Percentiles rank a stretch among this genome's conserved stretches.
These are phyloP conservation scores for Chondrostereum purpureum DNA, from an alignment of 1,284 basidiomycete species.

Conservation along the genomic window DNA sequence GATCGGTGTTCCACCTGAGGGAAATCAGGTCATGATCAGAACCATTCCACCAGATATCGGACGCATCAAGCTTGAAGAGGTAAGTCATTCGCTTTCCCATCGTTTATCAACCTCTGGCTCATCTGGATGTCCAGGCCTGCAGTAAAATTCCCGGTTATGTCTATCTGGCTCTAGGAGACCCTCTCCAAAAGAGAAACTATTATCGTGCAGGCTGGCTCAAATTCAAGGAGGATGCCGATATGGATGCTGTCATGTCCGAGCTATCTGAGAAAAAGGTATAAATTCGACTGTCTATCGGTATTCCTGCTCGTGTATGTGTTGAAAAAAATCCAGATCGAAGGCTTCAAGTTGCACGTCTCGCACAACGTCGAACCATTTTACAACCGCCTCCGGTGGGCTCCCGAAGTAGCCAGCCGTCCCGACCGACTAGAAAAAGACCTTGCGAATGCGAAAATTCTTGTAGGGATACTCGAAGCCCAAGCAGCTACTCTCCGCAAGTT, in stretches of 20 bases:
- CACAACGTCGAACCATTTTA: constrained; percentile 77
- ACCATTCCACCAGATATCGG: constrained; percentile 89
- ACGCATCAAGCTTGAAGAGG: constrained; percentile 81
- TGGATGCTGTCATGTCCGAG: constrained; percentile 63
- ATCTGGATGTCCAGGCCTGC: constrained; percentile 42
- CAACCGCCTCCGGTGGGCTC: constrained; percentile 71
- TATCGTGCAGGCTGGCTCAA: constrained; percentile 90
- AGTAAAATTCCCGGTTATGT: constrained; percentile 61
- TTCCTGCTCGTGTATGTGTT: constrained; percentile 2
- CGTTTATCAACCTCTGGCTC: constrained; percentile 8
- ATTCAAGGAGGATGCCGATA: constrained; percentile 79
- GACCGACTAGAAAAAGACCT: constrained; percentile 77
- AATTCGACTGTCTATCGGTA: constrained; percentile 8
- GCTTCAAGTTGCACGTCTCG: constrained; percentile 85
- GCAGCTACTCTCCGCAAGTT: constrained; percentile 43
- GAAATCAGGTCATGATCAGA: constrained; percentile 89
- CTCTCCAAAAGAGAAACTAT: constrained; percentile 82
- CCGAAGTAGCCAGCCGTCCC: constrained; percentile 73
- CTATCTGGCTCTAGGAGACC: constrained; percentile 86
- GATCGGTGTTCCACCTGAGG: constrained; percentile 68
- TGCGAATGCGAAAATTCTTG: constrained; percentile 64
- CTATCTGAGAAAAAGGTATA: constrained; percentile 79
- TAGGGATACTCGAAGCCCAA: constrained; percentile 68
- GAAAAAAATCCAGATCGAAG: constrained; percentile 64
- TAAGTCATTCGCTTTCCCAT: constrained; percentile 27